These are phyloP conservation scores for Cardamine resedifolia DNA, from an alignment of 345 rosid species.

Conservation along the genomic window DNA sequence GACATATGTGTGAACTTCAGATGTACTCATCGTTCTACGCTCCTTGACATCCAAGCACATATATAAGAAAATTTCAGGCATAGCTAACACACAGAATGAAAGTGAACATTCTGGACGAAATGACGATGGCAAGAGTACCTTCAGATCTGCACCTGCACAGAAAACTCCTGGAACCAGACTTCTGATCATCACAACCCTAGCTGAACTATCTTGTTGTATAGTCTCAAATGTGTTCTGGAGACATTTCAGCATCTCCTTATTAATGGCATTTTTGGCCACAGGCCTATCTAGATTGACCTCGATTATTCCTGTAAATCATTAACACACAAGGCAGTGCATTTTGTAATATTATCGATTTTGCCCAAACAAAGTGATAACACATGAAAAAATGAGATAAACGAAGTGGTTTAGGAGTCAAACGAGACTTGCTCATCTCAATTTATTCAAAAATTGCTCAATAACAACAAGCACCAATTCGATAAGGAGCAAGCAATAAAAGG, in stretches of 20 bases:
- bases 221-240: constrained; percentile 58
- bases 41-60: constrained; percentile 64
- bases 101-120: not conserved
- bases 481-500: not conserved
- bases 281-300: constrained; percentile 81
- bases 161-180: constrained; percentile 79
- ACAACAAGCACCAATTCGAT: not conserved
- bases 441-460: constrained; percentile 1
- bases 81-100: not conserved
- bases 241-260: constrained; percentile 70
- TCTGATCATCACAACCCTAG: constrained; percentile 63
- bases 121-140: constrained; percentile 38
- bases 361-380: too few species aligned
- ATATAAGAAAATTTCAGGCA: constrained; percentile 9
- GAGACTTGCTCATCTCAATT: not conserved
- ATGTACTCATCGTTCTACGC: constrained; percentile 69
- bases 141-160: constrained; percentile 96
- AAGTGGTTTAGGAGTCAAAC: not conserved
- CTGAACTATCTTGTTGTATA: constrained; percentile 54
- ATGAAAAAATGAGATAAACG: not conserved
- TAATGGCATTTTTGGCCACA: constrained; percentile 67
- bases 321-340: not conserved
- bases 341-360: too few species aligned
- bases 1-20: constrained; percentile 71
- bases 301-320: constrained; percentile 58